These are phyloP conservation scores for Solanum tarijense DNA, from an alignment of 257 asterid genomes.

Conservation along the genomic window DNA sequence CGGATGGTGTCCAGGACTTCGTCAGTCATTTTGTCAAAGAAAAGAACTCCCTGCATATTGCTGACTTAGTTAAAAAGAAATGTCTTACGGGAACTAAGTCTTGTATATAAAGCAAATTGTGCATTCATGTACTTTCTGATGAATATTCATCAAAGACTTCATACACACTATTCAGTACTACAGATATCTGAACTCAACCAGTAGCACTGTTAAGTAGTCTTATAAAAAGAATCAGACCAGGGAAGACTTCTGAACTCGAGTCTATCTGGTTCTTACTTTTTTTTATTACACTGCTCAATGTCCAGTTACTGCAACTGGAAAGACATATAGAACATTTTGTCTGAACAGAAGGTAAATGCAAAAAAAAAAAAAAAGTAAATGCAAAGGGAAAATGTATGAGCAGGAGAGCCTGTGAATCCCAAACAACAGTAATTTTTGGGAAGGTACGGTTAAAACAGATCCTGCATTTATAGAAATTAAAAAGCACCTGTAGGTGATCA, in stretches of 20 bases:
- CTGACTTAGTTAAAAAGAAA: not conserved
- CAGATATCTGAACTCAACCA: not conserved
- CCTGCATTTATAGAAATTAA: not conserved
- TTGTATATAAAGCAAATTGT: not conserved
- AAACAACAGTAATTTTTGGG: not conserved
- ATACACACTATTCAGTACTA: not conserved
- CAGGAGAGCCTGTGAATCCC: slow-evolving; percentile 16
- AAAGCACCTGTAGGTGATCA: slow-evolving; percentile 74
- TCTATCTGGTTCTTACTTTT: not conserved
- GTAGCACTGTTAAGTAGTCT: not conserved
- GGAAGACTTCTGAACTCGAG: not conserved
- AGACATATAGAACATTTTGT: not conserved
- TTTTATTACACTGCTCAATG: not conserved
- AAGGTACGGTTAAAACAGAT: not conserved
- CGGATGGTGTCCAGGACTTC: slow-evolving; percentile 69
- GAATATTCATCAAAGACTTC: not conserved
- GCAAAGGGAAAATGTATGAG: slow-evolving; percentile 45
- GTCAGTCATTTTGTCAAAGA: slow-evolving; percentile 76
- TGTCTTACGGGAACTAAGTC: not conserved
- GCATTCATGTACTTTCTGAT: not conserved
- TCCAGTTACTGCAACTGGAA: not conserved
- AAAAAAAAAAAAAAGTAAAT: not conserved
- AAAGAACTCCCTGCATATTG: slow-evolving; percentile 76
- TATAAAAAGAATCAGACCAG: not conserved
- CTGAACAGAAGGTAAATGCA: not conserved